Conservation (phyloP, 352 stramenopile genomes). For the Globisporangium alternatum region DNA sequence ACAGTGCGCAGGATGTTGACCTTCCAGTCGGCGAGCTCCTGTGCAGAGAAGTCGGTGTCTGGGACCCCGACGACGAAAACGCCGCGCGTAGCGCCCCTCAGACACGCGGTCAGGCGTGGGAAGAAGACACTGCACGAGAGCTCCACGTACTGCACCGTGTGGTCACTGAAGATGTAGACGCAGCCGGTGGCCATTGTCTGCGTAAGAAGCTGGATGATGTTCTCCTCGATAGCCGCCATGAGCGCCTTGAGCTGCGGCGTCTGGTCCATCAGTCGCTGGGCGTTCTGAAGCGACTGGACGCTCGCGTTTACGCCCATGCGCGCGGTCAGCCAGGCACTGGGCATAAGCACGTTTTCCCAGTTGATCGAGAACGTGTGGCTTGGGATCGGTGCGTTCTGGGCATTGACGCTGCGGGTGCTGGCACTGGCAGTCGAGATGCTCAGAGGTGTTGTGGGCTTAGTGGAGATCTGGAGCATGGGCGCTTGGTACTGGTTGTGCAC, state of each 20-base stretch:
- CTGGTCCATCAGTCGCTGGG: conserved; percentile 15
- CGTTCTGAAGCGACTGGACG: conserved; percentile 24
- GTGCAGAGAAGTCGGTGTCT: conserved; percentile 27
- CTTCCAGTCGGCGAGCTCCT: conserved; percentile 49
- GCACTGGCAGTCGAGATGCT: background rate
- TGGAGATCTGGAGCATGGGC: conserved; percentile 9
- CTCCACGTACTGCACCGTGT: conserved; percentile 36
- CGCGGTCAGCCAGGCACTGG: conserved; percentile 32
- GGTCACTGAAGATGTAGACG: conserved; percentile 46
- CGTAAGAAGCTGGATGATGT: conserved; percentile 32
- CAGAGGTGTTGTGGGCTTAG: background rate
- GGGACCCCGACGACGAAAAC: conserved; percentile 44
- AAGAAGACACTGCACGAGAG: conserved; percentile 48
- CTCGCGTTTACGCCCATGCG: conserved; percentile 31
- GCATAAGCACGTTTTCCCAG: conserved; percentile 55
- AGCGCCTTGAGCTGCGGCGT: conserved; percentile 15
- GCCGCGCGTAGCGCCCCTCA: conserved; percentile 26
- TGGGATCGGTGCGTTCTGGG: background rate
- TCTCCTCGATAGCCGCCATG: conserved; percentile 30
- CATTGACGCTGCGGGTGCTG: background rate
- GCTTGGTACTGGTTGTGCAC: conserved; percentile 1
- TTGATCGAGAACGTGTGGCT: conserved; percentile 36
- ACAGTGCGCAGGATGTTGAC: conserved; percentile 42
- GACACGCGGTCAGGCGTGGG: conserved; percentile 30
- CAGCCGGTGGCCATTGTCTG: conserved; percentile 27